A percentile compares a stretch with the other conserved stretches of the same genome.
Conservation (phyloP, 768 basidiomycete genomes). For the Lentinula boryana region DNA sequence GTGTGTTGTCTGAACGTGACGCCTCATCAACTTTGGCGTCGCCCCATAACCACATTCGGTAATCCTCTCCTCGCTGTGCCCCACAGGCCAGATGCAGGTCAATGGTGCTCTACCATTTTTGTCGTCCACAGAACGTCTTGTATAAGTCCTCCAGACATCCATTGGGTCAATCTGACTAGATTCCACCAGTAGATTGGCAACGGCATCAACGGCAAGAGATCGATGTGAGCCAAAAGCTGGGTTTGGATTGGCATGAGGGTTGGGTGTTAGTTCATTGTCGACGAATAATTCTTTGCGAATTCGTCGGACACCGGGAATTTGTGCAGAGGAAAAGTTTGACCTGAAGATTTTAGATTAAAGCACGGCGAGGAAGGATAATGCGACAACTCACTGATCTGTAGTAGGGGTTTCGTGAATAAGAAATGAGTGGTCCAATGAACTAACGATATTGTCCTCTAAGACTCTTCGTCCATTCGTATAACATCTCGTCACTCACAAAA, state of each 20-base stretch:
- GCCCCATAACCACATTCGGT: background rate
- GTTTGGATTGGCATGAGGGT: background rate
- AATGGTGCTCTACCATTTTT: background rate
- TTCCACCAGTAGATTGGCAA: background rate
- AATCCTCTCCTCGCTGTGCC: background rate
- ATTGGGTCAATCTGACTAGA: background rate
- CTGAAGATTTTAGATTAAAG: background rate
- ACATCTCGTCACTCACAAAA: background rate
- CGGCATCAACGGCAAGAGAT: background rate
- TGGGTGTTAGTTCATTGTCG: background rate
- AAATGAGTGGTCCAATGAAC: background rate
- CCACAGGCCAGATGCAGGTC: background rate
- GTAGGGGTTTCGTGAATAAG: background rate
- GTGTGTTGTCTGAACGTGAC: conserved; percentile 4
- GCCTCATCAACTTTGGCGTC: conserved; percentile 4
- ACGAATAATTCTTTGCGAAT: background rate
- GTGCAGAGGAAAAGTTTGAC: background rate
- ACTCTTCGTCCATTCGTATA: background rate
- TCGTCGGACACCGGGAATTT: background rate
- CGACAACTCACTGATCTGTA: background rate
- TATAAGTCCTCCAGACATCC: conserved; percentile 4
- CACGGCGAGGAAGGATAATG: background rate
- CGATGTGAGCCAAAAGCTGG: background rate
- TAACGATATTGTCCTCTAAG: background rate
- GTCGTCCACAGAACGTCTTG: background rate